Conservation (phyloP, 164 flowering plant species). For the Sextonia rubra region DNA sequence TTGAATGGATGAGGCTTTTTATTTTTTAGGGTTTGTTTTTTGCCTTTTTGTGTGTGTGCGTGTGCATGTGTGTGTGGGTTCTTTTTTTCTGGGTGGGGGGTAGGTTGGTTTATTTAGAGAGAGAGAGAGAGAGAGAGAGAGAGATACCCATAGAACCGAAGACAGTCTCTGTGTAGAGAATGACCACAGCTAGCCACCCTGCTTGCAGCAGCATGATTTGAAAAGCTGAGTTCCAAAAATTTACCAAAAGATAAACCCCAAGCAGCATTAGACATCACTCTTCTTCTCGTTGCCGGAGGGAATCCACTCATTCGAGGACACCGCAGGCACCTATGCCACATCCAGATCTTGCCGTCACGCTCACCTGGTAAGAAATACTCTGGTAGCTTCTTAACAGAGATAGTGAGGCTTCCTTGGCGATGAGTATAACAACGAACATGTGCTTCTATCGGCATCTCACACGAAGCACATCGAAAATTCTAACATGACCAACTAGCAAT, state of each 20-base stretch:
- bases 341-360: conserved; percentile 95
- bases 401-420: conserved; percentile 91
- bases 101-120: background rate
- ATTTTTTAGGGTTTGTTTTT: no score
- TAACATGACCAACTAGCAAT: conserved; percentile 25
- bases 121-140: background rate
- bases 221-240: conserved; percentile 98
- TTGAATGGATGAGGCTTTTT: no score
- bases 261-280: conserved; percentile 99
- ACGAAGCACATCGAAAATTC: conserved; percentile 69
- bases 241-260: conserved; percentile 99
- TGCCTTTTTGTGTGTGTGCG: no score
- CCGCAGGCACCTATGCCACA: conserved; percentile 96
- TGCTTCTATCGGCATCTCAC: conserved; percentile 96
- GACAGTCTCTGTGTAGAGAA: conserved; percentile 96
- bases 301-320: conserved; percentile 78
- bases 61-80: no score
- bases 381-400: conserved; percentile 83
- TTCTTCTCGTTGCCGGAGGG: conserved; percentile 91
- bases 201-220: conserved; percentile 99
- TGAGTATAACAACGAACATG: conserved; percentile 98
- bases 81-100: no score
- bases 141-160: conserved; percentile 95
- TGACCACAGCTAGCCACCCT: conserved; percentile 99
- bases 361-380: conserved; percentile 77